These are phyloP conservation scores for Bolboschoenoplectus hybrid DNA, from an alignment of 202 grass and related monocot genomes.

Conservation along the genomic window DNA sequence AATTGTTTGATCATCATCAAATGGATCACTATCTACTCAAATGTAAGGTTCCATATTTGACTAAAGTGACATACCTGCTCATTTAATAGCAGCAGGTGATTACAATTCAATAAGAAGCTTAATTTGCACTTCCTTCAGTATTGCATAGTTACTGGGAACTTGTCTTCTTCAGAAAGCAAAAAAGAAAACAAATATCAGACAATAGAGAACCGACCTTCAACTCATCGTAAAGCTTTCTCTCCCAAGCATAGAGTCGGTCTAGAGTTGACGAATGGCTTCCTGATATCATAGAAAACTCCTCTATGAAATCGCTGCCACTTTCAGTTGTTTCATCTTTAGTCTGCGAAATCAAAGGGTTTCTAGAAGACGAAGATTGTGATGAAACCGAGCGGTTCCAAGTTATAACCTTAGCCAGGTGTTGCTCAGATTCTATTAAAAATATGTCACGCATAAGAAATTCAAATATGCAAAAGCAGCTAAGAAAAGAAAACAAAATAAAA, in stretches of 20 bases:
- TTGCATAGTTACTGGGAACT: background rate
- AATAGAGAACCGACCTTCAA: conserved; percentile 54
- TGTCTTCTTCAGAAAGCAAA: background rate
- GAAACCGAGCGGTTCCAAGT: conserved; percentile 63
- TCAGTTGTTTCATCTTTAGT: conserved; percentile 48
- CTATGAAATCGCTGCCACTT: conserved; percentile 55
- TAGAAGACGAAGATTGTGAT: conserved; percentile 55
- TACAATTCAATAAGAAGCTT: background rate
- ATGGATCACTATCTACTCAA: background rate
- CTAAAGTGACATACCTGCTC: background rate
- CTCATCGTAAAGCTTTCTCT: conserved; percentile 69
- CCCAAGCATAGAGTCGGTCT: conserved; percentile 72
- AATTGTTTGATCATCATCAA: background rate
- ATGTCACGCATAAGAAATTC: background rate
- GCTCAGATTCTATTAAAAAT: conserved; percentile 47
- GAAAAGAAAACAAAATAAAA: background rate
- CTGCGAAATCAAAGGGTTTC: conserved; percentile 44
- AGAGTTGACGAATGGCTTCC: conserved; percentile 78
- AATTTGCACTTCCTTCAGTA: background rate
- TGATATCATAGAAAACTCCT: conserved; percentile 72
- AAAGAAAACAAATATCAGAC: background rate
- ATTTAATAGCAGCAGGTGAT: background rate
- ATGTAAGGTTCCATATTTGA: background rate
- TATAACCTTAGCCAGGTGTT: conserved; percentile 53
- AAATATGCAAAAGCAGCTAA: background rate